Percentiles rank a stretch among this genome's conserved stretches.
These are phyloP conservation scores for Lactarius deliciosus DNA, from an alignment of 768 basidiomycete species.

Conservation along the genomic window DNA sequence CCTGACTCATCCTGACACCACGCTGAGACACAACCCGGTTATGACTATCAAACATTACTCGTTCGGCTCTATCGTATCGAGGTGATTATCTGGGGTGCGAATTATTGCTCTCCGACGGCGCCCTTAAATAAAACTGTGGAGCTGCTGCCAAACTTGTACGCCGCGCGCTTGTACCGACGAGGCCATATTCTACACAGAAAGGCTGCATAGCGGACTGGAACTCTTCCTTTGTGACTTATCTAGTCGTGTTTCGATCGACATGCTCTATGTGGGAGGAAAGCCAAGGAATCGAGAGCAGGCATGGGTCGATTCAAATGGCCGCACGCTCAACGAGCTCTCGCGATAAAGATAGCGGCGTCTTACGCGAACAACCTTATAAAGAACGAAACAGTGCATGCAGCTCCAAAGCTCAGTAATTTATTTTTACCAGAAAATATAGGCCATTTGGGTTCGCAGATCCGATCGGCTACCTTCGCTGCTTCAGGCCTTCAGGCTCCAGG, in stretches of 20 bases:
- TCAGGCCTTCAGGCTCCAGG: background rate
- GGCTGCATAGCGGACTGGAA: background rate
- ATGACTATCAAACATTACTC: background rate
- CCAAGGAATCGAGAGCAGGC: background rate
- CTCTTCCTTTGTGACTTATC: background rate
- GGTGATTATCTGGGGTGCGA: background rate
- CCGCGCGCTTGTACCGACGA: background rate
- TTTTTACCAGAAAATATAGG: background rate
- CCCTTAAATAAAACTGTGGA: constrained; percentile 1
- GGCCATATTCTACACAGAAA: background rate
- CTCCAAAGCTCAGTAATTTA: background rate
- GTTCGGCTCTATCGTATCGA: background rate
- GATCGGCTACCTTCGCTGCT: background rate
- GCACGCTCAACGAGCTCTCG: background rate
- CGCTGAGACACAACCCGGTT: background rate
- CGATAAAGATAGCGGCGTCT: background rate
- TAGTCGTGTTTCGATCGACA: constrained; percentile 8
- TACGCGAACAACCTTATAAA: background rate
- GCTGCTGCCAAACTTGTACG: background rate
- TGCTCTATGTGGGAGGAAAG: background rate
- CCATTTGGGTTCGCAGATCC: background rate
- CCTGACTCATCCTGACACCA: background rate
- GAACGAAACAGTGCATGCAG: background rate
- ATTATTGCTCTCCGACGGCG: background rate
- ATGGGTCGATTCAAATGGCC: background rate